Evolutionary conservation across 371 early-diverging fungal species (phyloP).

Genomic region (Mortierella sp.): DNA sequence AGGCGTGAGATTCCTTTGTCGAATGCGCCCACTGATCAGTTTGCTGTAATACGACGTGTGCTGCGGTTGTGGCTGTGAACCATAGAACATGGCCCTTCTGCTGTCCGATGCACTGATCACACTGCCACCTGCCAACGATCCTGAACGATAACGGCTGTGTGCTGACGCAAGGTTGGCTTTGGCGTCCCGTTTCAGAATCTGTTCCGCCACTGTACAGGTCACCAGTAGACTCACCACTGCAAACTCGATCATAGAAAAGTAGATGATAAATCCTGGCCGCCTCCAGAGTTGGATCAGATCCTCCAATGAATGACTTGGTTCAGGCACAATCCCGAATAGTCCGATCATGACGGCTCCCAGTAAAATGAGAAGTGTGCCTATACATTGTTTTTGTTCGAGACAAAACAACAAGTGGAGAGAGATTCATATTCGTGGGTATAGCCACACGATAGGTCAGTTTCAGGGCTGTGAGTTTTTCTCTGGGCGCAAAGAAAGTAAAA

Average conservation of each 20-base stretch:
- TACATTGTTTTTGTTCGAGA: no score
- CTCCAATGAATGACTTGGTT: slow-evolving; percentile 77
- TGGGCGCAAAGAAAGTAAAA: no score
- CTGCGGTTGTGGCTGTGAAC: no score
- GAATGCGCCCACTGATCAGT: slow-evolving; percentile 8
- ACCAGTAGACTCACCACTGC: slow-evolving; percentile 63
- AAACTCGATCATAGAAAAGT: slow-evolving; percentile 70
- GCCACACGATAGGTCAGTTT: not conserved
- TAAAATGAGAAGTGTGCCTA: slow-evolving; percentile 79
- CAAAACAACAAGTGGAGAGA: not conserved
- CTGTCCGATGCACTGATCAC: slow-evolving; percentile 10
- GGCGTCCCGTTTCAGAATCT: slow-evolving; percentile 43
- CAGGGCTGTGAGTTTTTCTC: no score
- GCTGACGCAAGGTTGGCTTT: slow-evolving; percentile 20
- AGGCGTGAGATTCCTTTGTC: slow-evolving; percentile 56
- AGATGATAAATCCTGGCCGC: slow-evolving; percentile 77
- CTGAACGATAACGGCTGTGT: slow-evolving; percentile 1
- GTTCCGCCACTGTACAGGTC: slow-evolving; percentile 64
- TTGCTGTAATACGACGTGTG: slow-evolving; percentile 12
- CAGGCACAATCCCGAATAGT: slow-evolving; percentile 79
- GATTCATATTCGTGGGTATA: not conserved
- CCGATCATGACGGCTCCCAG: slow-evolving; percentile 78
- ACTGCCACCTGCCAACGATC: slow-evolving; percentile 12
- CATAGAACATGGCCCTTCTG: not conserved
- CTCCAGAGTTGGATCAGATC: slow-evolving; percentile 76